Conservation (phyloP, 2,329 filamentous ascomycete species). For the Colletotrichum falcatum region DNA sequence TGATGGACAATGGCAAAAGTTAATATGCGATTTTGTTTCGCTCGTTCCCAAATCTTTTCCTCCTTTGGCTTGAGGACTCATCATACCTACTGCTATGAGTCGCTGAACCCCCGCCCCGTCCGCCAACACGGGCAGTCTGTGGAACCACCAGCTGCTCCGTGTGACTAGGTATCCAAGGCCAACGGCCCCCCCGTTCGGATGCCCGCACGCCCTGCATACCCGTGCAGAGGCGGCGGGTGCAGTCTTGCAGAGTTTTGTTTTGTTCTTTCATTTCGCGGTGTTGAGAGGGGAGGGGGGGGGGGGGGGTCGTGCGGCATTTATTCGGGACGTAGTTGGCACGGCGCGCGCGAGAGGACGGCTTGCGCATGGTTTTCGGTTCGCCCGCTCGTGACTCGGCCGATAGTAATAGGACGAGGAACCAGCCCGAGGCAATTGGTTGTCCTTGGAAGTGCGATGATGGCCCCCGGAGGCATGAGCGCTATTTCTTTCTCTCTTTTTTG, state of each 20-base stretch:
- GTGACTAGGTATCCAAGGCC: background rate
- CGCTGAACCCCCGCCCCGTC: no score
- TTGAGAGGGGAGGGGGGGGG: no score
- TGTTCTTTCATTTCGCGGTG: background rate
- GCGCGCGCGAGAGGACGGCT: background rate
- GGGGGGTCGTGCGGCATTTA: background rate
- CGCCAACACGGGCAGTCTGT: background rate
- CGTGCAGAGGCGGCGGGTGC: background rate
- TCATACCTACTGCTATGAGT: background rate
- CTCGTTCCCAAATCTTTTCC: background rate
- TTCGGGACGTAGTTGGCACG: constrained; percentile 1
- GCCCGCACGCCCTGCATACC: background rate
- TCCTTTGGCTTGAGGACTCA: background rate
- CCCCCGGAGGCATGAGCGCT: no score
- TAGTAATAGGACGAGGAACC: background rate
- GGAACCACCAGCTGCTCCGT: constrained; percentile 24
- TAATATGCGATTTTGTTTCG: background rate
- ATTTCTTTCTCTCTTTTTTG: background rate
- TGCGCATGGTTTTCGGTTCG: background rate
- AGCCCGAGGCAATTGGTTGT: background rate
- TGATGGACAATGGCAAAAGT: rapidly evolving
- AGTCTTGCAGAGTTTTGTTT: background rate
- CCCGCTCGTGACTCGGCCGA: background rate
- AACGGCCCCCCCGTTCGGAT: constrained; percentile 23
- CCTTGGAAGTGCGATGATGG: background rate